Evolutionary conservation across 192 early-diverging fungal genomes (phyloP), one percentile per base, ranked within the genome.

Genomic region (Backusella tuberculispora): DNA sequence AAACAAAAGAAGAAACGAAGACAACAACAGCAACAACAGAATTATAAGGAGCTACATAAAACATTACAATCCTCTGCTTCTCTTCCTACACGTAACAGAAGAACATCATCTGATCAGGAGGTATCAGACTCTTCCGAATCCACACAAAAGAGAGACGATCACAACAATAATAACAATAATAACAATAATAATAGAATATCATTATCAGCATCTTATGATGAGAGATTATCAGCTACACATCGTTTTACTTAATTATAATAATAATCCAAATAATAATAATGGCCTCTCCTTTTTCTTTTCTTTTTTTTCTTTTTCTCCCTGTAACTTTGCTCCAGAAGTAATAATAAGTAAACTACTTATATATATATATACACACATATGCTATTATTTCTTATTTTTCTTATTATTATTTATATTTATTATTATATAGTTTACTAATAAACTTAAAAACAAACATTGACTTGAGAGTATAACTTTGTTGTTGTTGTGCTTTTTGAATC

Each of bases 11-110:
- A 75, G 50, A 47, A 63, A 41, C 53, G 79, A 48, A 37, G 74
- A 53, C 63, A 72, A 38, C 73, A 68, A 37, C 17, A 34, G 7
- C 24, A 45, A 6, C 65, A 80, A 38, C 42, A 48, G 17, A 67
- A 73, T 0, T 42, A 65, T 9, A 50, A 73, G 17, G 63, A 67
- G 19, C 34, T 66, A n/a, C 48, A 69, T n/a, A 29, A 26, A 12
- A 73, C 77, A 6, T 56, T 80, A 29, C 74, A 76, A 45, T 76
- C 79, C n/a, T 80, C 79, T 17, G 75, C 79, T 14, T 80, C 79
- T 6, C 48, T 80, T 21, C 79, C 79, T 37, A 76, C 79, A 38
- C 64, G 75, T 71, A 67, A 64, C 63, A 64, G 69, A 60, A 66
- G 44, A 38, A 3, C 46, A 41, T 19, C 13, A 21, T 21, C 29